Evolutionary conservation across 83 land plant genomes (phyloP), one percentile per base, ranked within the genome.

Genomic region (Picea engelmannii): DNA sequence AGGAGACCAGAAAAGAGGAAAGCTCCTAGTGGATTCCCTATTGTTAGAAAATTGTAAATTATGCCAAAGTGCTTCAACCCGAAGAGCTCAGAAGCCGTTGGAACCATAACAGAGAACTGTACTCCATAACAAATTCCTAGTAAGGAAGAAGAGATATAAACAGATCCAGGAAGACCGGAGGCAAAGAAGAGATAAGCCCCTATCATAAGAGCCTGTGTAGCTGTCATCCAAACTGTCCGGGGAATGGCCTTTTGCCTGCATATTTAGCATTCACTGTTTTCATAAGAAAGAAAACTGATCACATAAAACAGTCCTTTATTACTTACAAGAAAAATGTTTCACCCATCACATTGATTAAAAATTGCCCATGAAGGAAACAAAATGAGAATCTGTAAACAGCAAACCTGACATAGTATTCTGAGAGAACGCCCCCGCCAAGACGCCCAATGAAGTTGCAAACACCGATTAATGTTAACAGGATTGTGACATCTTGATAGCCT

Each of bases 381-480:
- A 1, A 31, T 31, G 2, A 31, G 2, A 31, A 31, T n/a, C 0
- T 1, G 0, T 1, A 31, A 1, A 31, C 2, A 62, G 15, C 78
- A 55, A 23, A 93, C 95, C 91, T 93, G 85, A 93, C 88, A 82
- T 84, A 93, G 80, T 91, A 23, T 66, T 91, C 93, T 21, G 95
- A 93, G 62, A 93, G 86, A 21, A 27, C 85, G 62, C 93, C 94
- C 2, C 86, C 86, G n/a, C 88, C 90, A 80, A 93, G 87, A 35
- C 35, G 35, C 35, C 35, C 35, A 2, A 31, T 31, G 35, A 31
- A 31, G 35, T 31, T 31, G 35, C 2, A 31, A 1, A 31, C 35
- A 31, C 35, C 2, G 2, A 31, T 1, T 1, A 31, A 1, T 31
- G 35, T 1, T 1, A 31, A 1, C 2, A 31, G 2, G 2, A 31